Evolutionary conservation across 2,329 filamentous ascomycete genomes (phyloP).

Genomic region (Aspergillus luchuensis): DNA sequence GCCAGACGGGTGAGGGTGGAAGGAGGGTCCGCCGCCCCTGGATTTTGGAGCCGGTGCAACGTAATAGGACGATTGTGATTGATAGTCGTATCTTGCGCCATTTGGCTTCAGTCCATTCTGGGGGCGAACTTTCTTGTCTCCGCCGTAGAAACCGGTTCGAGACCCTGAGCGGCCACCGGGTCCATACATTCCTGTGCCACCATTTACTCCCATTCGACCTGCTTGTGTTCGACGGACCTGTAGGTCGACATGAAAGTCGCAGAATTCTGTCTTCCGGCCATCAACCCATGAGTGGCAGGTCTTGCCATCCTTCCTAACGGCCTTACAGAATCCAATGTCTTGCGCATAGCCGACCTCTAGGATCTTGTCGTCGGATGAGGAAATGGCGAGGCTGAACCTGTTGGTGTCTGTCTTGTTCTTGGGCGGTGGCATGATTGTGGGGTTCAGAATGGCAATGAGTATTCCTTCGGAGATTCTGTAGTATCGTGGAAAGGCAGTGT

Average conservation of each 20-base stretch:
- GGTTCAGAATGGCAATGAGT: constrained; percentile 88
- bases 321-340: constrained; percentile 87
- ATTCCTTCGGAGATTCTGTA: constrained; percentile 95
- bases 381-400: constrained; percentile 81
- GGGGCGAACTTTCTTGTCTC: constrained; percentile 23
- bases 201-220: constrained; percentile 77
- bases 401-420: constrained; percentile 74
- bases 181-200: constrained; percentile 58
- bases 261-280: constrained; percentile 81
- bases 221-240: constrained; percentile 71
- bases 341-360: constrained; percentile 83
- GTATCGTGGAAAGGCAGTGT: constrained; percentile 84
- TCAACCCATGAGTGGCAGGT: constrained; percentile 85
- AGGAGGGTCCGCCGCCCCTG: constrained; percentile 19
- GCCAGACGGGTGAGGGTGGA: constrained; percentile 27
- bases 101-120: constrained; percentile 36
- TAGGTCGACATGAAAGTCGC: constrained; percentile 87
- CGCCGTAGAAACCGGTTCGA: constrained; percentile 47
- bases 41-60: constrained; percentile 40
- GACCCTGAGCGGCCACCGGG: constrained; percentile 39
- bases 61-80: constrained; percentile 49
- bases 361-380: constrained; percentile 82
- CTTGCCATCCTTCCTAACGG: constrained; percentile 79
- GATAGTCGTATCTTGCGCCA: constrained; percentile 43
- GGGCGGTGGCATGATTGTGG: constrained; percentile 83